Base-by-base conservation (phyloP, 352 stramenopile species). In the Pythium dissotocum region DNA sequence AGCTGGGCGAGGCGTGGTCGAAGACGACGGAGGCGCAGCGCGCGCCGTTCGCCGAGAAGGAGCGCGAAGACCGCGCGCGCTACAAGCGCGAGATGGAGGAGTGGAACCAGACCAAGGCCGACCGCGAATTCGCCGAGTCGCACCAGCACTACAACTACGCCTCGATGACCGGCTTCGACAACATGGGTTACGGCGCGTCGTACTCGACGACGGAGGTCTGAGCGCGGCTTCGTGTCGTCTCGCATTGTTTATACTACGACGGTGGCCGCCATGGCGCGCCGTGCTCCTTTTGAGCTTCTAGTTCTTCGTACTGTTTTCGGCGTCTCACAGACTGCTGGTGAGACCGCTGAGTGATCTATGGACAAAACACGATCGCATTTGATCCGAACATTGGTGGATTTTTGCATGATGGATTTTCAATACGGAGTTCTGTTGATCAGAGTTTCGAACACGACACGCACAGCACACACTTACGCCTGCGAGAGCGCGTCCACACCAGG, bases 401-500 rank as follows among this genome's bases (percentile, higher is more conserved):
- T 49, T 49, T 49, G 40, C 40, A 49, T 24, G 40, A 49, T 49
- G 40, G 16, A 24, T 24, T 53, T 53, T 53, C 46, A 53, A 53
- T 53, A 53, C 46, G 9, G 46, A 53, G 46, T 53, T 53, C 46
- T 53, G 46, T 53, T 53, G n/a, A 53, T 53, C 36, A 44, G 36
- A 53, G 46, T 53, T 53, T 36, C 24, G 46, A 49, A 32, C 42
- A 65, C 26, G 42, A 65, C 35, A 68, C 51, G 30, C 52, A 35
- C 63, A 38, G 52, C 60, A 61, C 56, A 46, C 30, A 71, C 76
- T 90, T 80, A 91, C 53, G 83, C 82, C 46, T 74, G 71, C 48
- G 85, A 90, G 54, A 99, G 83, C 44, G 97, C 97, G 65, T 97
- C 96, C 61, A 99, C 97, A 67, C 98, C 98, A 16, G 98, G 98